Base-by-base conservation (phyloP, 2,329 filamentous ascomycete genomes). In the Didymellaceae sp. region DNA sequence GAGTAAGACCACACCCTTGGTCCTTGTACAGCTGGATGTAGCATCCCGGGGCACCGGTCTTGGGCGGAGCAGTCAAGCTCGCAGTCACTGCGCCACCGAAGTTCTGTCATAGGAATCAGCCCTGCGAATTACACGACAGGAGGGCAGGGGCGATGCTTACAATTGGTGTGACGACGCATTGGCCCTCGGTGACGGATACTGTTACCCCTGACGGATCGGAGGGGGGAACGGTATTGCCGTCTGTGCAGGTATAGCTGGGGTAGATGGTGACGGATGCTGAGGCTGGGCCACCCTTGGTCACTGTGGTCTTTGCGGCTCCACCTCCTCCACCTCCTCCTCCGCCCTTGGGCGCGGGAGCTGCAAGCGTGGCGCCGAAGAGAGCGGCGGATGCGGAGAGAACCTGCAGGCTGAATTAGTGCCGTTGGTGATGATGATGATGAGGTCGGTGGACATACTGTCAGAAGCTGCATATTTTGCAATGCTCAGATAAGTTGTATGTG, bases 11-110 rank as follows among this genome's bases (percentile, higher is more conserved):
- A 16, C 34, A 44, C 13, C 40, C 26, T 14, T 42, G 35, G 2
- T 50, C 38, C 1, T 17, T 33, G 34, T 25, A 50, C 3, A 39
- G 18, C 22, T 34, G 33, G 4, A 45, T 25, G 14, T 45, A 39
- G 18, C 40, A 44, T n/a, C 40, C 46, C 9, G 13, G 14, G n/a
- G 40, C 22, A 11, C 40, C 33, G 4, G 33, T 33, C 39, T 50
- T 50, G 8, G 46, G 32, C 13, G 39, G 11, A 2, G 33, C 33
- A 0, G 25, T 43, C 32, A 44, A 17, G 11, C 14, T 35, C 8
- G 45, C 20, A 16, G 45, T 42, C 6, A 43, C 30, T 34, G 30
- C 30, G 11, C 40, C 21, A 8, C 14, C 21, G 14, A 26, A 6
- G 17, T 28, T 28, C 40, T 43, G 2, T 5, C 3, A 18, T 28